Conservation (phyloP, 495 filamentous ascomycete genomes). For the Neurospora sp. region DNA sequence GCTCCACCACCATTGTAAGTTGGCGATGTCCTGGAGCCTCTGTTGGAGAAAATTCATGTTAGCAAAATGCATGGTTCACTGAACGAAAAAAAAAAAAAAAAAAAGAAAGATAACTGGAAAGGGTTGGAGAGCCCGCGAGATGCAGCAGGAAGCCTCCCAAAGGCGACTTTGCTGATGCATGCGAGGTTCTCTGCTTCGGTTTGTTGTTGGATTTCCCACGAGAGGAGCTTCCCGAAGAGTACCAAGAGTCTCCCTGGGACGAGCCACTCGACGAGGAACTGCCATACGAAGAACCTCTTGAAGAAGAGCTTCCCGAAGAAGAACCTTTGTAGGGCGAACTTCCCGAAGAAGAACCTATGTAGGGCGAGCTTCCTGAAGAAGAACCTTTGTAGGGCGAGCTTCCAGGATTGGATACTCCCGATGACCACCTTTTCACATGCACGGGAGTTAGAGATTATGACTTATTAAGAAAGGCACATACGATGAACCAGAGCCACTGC, state of each 20-base stretch:
- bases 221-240: not conserved
- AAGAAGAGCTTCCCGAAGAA: not conserved
- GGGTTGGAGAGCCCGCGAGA: not conserved
- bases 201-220: not conserved
- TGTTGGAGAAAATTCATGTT: constrained; percentile 2
- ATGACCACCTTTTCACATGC: not conserved
- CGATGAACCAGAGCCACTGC: not conserved
- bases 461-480: not conserved
- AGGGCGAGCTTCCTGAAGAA: not conserved
- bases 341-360: not conserved
- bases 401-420: not conserved
- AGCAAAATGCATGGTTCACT: not conserved
- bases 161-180: not conserved
- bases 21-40: constrained; percentile 15
- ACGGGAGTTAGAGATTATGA: not conserved
- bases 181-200: not conserved
- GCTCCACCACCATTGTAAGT: constrained; percentile 51
- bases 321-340: not conserved
- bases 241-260: not conserved
- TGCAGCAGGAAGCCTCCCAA: not conserved
- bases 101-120: not conserved
- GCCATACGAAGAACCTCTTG: not conserved
- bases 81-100: not conserved
- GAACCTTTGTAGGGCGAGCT: not conserved
- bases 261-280: not conserved